Conservation (phyloP, 108 stramenopile genomes). For the Pinguiococcus pyrenoidosus region DNA sequence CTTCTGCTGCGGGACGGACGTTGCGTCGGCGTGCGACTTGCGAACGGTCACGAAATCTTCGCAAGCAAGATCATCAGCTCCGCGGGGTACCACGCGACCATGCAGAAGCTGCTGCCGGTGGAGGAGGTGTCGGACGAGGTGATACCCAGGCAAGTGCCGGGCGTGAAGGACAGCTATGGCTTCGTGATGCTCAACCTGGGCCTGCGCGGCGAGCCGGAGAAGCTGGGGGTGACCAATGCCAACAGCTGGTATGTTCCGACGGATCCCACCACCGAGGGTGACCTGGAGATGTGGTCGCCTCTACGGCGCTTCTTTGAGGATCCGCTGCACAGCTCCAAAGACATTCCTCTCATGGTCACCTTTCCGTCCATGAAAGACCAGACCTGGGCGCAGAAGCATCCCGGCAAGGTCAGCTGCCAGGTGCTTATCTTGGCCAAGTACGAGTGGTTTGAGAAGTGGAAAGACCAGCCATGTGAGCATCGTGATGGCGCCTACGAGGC, state of each 20-base stretch:
- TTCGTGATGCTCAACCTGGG: slow-evolving; percentile 6
- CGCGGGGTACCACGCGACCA: slow-evolving; percentile 14
- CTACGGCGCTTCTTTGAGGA: slow-evolving; percentile 19
- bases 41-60: slow-evolving; percentile 14
- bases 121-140: neutral
- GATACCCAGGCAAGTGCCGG: neutral
- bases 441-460: slow-evolving; percentile 34
- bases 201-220: neutral
- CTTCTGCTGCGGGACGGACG: slow-evolving; percentile 22
- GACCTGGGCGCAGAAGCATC: slow-evolving; percentile 21
- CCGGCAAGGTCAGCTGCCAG: slow-evolving; percentile 37
- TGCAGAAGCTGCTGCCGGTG: slow-evolving; percentile 1
- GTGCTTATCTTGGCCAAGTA: slow-evolving; percentile 24
- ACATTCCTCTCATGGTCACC: slow-evolving; percentile 26
- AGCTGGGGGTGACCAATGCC: neutral
- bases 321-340: slow-evolving; percentile 1
- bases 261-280: neutral
- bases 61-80: slow-evolving; percentile 9
- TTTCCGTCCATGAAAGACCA: slow-evolving; percentile 33
- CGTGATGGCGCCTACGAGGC: slow-evolving; percentile 17
- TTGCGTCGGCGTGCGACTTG: slow-evolving; percentile 9
- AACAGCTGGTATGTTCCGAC: slow-evolving; percentile 31
- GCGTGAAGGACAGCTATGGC: neutral
- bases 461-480: no score
- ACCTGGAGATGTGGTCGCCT: no score